Evolutionary conservation across 1,139 yeast species (phyloP).

Genomic region (Sugiyamaella sp.): DNA sequence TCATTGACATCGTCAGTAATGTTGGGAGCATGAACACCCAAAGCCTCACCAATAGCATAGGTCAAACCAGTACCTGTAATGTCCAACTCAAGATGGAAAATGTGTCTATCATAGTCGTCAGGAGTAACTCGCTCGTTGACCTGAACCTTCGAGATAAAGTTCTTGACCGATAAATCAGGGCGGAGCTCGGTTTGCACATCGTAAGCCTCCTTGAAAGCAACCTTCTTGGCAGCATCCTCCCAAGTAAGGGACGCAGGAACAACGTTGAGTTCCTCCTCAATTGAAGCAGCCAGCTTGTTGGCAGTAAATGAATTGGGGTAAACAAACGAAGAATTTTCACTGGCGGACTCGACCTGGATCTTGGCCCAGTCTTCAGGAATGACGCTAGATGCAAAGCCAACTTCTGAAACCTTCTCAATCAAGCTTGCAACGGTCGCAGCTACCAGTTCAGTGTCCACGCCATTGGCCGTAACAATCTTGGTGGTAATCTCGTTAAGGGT

Average conservation of each 20-base stretch:
- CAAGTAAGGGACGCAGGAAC: constrained; percentile 53
- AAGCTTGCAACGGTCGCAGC: constrained; percentile 81
- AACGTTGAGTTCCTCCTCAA: constrained; percentile 19
- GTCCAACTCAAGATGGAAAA: constrained; percentile 96
- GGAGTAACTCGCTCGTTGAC: constrained; percentile 96
- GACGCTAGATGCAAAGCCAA: constrained; percentile 40
- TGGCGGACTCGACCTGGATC: constrained; percentile 35
- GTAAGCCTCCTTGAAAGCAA: constrained; percentile 83
- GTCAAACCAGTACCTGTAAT: constrained; percentile 86
- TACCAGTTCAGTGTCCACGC: constrained; percentile 78
- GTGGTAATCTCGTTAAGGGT: constrained; percentile 68
- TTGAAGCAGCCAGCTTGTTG: constrained; percentile 19
- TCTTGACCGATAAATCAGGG: constrained; percentile 88
- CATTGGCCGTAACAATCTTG: constrained; percentile 78
- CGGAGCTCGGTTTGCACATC: constrained; percentile 60
- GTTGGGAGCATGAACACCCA: constrained; percentile 94
- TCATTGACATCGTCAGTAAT: constrained; percentile 62
- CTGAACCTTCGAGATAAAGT: constrained; percentile 85
- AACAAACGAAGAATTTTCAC: constrained; percentile 37
- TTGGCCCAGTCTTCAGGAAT: constrained; percentile 28
- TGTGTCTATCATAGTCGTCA: constrained; percentile 83
- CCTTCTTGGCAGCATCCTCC: constrained; percentile 65
- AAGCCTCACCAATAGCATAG: constrained; percentile 94
- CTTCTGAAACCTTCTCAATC: constrained; percentile 41
- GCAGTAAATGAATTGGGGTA: constrained; percentile 34